Evolutionary conservation across 2,329 filamentous ascomycete species (phyloP).

Genomic region (Sporothrix phasma): DNA sequence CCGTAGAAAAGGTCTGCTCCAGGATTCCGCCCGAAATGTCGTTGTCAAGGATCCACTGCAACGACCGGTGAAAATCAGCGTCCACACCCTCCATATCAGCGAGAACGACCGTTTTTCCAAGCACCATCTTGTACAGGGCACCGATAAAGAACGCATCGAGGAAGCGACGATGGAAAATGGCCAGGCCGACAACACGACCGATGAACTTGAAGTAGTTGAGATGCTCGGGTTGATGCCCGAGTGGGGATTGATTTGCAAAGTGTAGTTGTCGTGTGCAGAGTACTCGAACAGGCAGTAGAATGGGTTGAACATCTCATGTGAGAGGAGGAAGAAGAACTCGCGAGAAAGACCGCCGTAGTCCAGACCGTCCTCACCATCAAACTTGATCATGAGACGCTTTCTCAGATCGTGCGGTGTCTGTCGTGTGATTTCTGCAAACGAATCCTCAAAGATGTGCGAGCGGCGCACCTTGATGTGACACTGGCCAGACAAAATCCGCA

Average conservation of each 20-base stretch:
- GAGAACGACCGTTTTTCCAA: conserved; percentile 82
- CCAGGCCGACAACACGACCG: conserved; percentile 87
- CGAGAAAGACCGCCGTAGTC: conserved; percentile 96
- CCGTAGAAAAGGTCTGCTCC: conserved; percentile 92
- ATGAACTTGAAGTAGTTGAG: conserved; percentile 99
- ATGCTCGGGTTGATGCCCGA: conserved; percentile 99
- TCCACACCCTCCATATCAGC: conserved; percentile 99
- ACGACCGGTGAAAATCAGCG: conserved; percentile 89
- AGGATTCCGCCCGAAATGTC: conserved; percentile 86
- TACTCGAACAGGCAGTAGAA: conserved; percentile 99
- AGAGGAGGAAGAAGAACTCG: conserved; percentile 99
- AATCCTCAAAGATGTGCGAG: conserved; percentile 97
- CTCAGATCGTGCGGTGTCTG: conserved; percentile 93
- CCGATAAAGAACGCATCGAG: conserved; percentile 98
- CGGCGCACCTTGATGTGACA: conserved; percentile 96
- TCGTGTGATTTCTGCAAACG: conserved; percentile 95
- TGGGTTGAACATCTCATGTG: conserved; percentile 99
- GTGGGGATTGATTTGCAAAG: conserved; percentile 97
- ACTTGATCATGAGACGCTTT: conserved; percentile 99
- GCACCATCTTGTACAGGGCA: conserved; percentile 98
- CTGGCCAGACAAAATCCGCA: conserved; percentile 90
- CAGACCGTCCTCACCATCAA: conserved; percentile 93
- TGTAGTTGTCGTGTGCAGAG: conserved; percentile 99
- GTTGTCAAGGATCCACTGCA: conserved; percentile 97
- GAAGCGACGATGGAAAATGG: conserved; percentile 97